phyloP scores from a whole-genome alignment of 495 filamentous ascomycete genomes.

The Penicillium samsonianum region DNA sequence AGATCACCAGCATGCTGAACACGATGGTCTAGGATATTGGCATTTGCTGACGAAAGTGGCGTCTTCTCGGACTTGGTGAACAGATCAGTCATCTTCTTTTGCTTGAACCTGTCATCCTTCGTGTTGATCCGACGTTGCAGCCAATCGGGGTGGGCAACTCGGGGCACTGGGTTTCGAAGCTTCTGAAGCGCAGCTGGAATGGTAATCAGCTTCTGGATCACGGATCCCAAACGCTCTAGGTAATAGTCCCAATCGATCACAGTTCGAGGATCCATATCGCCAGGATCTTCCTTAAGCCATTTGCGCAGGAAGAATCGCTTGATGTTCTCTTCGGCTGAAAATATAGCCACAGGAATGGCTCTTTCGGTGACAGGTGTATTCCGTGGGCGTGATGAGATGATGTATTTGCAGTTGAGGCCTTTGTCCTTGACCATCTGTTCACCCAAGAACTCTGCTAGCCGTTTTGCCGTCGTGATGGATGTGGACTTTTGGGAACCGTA shows the following conservation, averaged over 20 bases:
- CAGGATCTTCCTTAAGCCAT: conserved; percentile 93
- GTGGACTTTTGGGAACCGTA: conserved; percentile 96
- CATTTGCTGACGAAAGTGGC: conserved; percentile 69
- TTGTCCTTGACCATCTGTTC: conserved; percentile 99
- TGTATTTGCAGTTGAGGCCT: conserved; percentile 98
- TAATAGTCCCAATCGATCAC: conserved; percentile 98
- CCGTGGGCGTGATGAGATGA: conserved; percentile 85
- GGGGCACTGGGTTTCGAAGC: conserved; percentile 87
- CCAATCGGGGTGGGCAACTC: conserved; percentile 95
- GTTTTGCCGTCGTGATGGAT: conserved; percentile 96
- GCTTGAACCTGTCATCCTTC: conserved; percentile 96
- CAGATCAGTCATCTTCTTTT: conserved; percentile 96
- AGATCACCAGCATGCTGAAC: conserved; percentile 64
- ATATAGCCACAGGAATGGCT: conserved; percentile 94
- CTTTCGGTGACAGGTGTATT: conserved; percentile 92
- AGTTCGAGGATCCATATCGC: conserved; percentile 84
- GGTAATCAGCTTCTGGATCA: conserved; percentile 98
- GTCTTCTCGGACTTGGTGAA: conserved; percentile 77
- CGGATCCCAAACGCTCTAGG: conserved; percentile 87
- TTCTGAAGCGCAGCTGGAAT: conserved; percentile 97
- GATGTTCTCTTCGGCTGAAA: conserved; percentile 84
- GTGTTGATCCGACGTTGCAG: conserved; percentile 87
- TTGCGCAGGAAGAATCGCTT: conserved; percentile 90
- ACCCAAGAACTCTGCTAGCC: conserved; percentile 92
- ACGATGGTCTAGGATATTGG: conserved; percentile 65